Conservation (phyloP, 495 filamentous ascomycete genomes). For the Penicillium crystallinum region DNA sequence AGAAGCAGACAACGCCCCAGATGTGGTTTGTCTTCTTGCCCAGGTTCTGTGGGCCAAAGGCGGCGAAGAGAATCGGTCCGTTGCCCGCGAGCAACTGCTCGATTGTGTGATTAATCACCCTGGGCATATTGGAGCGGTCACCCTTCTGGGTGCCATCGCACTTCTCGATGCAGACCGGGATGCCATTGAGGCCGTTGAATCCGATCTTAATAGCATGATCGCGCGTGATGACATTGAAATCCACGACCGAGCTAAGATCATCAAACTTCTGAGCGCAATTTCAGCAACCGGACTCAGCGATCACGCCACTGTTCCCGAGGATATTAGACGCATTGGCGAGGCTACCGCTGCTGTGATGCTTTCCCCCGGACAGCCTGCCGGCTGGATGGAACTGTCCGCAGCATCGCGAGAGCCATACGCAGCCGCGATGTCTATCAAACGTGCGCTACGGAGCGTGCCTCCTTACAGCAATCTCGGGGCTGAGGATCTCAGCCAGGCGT, state of each 20-base stretch:
- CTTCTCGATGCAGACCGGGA: conserved; percentile 74
- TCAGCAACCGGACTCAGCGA: conserved; percentile 38
- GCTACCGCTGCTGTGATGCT: conserved; percentile 70
- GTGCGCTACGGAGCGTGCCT: conserved; percentile 66
- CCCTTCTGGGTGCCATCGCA: conserved; percentile 76
- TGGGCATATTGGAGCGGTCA: conserved; percentile 69
- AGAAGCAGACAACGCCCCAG: conserved; percentile 71
- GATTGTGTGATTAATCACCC: conserved; percentile 65
- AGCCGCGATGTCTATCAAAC: conserved; percentile 74
- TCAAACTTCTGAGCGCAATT: conserved; percentile 54
- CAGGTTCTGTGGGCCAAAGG: conserved; percentile 92
- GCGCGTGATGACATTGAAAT: conserved; percentile 51
- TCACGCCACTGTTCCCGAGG: conserved; percentile 30
- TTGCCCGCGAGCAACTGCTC: conserved; percentile 77
- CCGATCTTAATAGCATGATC: conserved; percentile 67
- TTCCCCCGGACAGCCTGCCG: conserved; percentile 64
- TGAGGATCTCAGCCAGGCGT: conserved; percentile 66
- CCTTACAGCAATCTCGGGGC: conserved; percentile 63
- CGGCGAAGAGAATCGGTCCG: conserved; percentile 62
- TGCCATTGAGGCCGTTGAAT: conserved; percentile 71
- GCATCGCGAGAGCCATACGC: conserved; percentile 53
- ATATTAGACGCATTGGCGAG: conserved; percentile 44
- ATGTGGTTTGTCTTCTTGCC: conserved; percentile 81
- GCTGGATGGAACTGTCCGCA: conserved; percentile 68
- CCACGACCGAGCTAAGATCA: conserved; percentile 46